Evolutionary conservation across 2,329 filamentous ascomycete genomes (phyloP).

Genomic region (Aspergillus latus): DNA sequence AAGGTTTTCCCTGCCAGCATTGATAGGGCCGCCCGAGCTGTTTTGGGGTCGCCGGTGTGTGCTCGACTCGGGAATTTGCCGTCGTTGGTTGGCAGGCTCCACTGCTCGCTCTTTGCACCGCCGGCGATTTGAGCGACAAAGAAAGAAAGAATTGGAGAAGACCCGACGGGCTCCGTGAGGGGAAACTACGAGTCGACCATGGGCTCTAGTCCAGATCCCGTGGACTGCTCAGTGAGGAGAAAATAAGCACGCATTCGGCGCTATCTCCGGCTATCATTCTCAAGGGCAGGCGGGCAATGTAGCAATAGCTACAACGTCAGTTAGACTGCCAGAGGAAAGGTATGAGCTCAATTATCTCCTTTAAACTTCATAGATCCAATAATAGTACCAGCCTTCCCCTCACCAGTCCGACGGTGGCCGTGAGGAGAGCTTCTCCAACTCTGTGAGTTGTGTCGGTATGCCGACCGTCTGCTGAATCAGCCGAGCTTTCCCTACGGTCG

Average conservation of each 20-base stretch:
- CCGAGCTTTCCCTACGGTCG: conserved; percentile 6
- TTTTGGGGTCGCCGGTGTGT: conserved; percentile 41
- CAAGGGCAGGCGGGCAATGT: background rate
- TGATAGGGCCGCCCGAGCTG: conserved; percentile 23
- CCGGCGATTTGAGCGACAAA: no score
- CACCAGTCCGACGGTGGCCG: background rate
- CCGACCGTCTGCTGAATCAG: conserved; percentile 5
- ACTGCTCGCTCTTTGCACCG: background rate
- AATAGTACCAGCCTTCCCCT: background rate
- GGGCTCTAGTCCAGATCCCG: no score
- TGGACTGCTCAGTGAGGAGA: conserved; percentile 18
- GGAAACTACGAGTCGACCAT: background rate
- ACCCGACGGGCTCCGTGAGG: background rate
- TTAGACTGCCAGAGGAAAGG: background rate
- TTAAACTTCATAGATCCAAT: background rate
- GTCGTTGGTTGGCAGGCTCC: conserved; percentile 5
- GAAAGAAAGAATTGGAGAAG: conserved; percentile 7
- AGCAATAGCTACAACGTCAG: background rate
- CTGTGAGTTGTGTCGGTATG: background rate
- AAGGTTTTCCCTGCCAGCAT: conserved; percentile 12
- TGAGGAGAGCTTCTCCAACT: background rate
- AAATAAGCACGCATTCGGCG: conserved; percentile 5
- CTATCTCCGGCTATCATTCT: background rate
- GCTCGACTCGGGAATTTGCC: conserved; percentile 14
- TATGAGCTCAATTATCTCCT: background rate